Conservation (phyloP, 2,329 filamentous ascomycete genomes). For the Scolecobasidium constrictum region DNA sequence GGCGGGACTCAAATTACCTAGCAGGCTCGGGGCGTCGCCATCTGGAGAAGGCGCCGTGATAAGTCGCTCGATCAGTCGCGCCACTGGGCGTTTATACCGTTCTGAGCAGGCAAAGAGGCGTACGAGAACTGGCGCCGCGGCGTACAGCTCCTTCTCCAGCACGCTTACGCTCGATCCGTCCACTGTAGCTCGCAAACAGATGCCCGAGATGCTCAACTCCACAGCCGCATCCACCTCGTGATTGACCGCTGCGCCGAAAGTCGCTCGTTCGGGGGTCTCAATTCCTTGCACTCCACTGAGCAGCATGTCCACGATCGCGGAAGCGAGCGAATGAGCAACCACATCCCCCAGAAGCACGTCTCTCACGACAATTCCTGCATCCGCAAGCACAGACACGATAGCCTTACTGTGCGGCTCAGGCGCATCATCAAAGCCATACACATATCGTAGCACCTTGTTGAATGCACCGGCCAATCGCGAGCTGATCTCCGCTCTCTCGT, state of each 20-base stretch:
- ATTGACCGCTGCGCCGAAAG: neutral
- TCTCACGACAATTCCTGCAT: slow-evolving; percentile 65
- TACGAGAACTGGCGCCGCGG: slow-evolving; percentile 64
- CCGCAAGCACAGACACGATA: slow-evolving; percentile 53
- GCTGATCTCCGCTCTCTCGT: slow-evolving; percentile 60
- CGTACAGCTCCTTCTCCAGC: slow-evolving; percentile 71
- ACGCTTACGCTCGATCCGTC: slow-evolving; percentile 55
- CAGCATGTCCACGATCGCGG: slow-evolving; percentile 64
- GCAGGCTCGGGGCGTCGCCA: slow-evolving; percentile 60
- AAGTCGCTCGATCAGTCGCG: slow-evolving; percentile 61
- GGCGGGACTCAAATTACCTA: slow-evolving; percentile 76
- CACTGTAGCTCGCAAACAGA: slow-evolving; percentile 50
- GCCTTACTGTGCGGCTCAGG: slow-evolving; percentile 32
- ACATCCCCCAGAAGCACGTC: slow-evolving; percentile 65
- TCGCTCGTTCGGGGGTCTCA: neutral
- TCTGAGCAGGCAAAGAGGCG: slow-evolving; percentile 64
- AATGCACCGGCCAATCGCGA: slow-evolving; percentile 58
- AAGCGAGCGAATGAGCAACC: slow-evolving; percentile 60
- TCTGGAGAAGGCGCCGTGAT: slow-evolving; percentile 43
- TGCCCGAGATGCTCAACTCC: slow-evolving; percentile 51
- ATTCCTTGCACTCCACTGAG: slow-evolving; percentile 41
- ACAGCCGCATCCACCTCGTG: slow-evolving; percentile 17
- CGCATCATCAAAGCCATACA: slow-evolving; percentile 62
- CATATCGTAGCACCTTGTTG: slow-evolving; percentile 58
- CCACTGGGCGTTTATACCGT: slow-evolving; percentile 52